A percentile compares a stretch with the other conserved stretches of the same genome.
These are phyloP conservation scores for Trichoderma simmonsii DNA, from an alignment of 2,329 filamentous ascomycete species.

Conservation along the genomic window DNA sequence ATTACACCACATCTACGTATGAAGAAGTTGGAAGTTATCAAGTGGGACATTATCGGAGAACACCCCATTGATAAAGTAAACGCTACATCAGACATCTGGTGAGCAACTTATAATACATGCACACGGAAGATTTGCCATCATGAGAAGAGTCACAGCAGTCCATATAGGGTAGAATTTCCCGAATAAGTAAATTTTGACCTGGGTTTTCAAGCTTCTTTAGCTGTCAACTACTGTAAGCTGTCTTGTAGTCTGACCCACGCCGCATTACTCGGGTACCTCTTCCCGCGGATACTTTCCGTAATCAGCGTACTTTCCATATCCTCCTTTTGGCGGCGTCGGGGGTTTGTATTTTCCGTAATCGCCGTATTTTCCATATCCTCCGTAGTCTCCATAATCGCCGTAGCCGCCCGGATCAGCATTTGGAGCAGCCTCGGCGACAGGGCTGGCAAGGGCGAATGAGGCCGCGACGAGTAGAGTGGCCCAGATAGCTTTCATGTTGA, in stretches of 20 bases:
- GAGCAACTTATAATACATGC: background rate
- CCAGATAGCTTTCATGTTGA: slow-evolving; percentile 32
- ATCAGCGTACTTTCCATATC: slow-evolving; percentile 1
- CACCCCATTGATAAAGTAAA: background rate
- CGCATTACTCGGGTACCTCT: background rate
- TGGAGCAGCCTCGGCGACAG: slow-evolving; percentile 24
- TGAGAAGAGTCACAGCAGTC: background rate
- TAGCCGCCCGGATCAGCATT: slow-evolving; percentile 5
- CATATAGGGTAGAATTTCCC: background rate
- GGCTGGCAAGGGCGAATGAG: slow-evolving; percentile 27
- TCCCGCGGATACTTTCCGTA: slow-evolving; percentile 1
- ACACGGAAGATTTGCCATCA: background rate
- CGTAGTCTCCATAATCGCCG: slow-evolving; percentile 15
- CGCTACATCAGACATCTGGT: background rate
- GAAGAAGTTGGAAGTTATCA: background rate
- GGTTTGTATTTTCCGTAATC: slow-evolving; percentile 11
- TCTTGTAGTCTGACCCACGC: background rate
- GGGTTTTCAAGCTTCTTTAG: background rate
- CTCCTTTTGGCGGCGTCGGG: slow-evolving; percentile 2
- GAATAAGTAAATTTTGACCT: background rate
- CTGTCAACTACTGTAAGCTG: background rate
- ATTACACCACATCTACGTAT: background rate
- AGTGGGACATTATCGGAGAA: background rate
- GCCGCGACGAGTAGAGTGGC: slow-evolving; percentile 27
- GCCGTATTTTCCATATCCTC: slow-evolving; percentile 5